phyloP scores from a whole-genome alignment of 768 basidiomycete species.

The Termitomyces heimii region DNA sequence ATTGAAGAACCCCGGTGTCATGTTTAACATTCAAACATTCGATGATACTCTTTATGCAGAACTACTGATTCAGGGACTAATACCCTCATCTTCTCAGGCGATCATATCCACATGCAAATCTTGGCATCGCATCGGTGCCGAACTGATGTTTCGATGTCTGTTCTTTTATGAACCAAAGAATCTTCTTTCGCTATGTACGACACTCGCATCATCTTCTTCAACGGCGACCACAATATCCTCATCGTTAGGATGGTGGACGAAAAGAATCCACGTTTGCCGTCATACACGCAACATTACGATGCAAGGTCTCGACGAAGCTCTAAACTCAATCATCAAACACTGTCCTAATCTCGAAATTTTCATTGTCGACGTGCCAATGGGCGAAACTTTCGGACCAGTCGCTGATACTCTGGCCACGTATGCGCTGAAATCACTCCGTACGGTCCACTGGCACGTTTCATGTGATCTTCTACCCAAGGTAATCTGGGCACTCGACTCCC shows the following conservation, averaged over 20 bases:
- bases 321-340: constrained; percentile 53
- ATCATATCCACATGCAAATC: constrained; percentile 62
- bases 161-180: constrained; percentile 60
- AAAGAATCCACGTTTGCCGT: constrained; percentile 62
- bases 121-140: constrained; percentile 56
- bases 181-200: constrained; percentile 43
- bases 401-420: constrained; percentile 55
- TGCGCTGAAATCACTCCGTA: constrained; percentile 46
- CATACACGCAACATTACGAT: constrained; percentile 38
- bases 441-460: constrained; percentile 26
- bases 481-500: constrained; percentile 64
- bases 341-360: constrained; percentile 75
- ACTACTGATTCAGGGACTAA: background rate
- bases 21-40: no score
- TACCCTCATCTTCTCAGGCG: constrained; percentile 34
- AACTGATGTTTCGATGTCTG: constrained; percentile 64
- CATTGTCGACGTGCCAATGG: constrained; percentile 61
- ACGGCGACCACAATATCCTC: constrained; percentile 30
- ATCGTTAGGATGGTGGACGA: constrained; percentile 65
- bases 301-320: constrained; percentile 44
- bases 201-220: constrained; percentile 41
- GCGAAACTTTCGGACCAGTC: constrained; percentile 53
- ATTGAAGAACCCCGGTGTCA: background rate
- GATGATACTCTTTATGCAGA: background rate
- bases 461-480: constrained; percentile 21